Conservation (phyloP, 331 rosid species). For the Telfairia occidentalis region DNA sequence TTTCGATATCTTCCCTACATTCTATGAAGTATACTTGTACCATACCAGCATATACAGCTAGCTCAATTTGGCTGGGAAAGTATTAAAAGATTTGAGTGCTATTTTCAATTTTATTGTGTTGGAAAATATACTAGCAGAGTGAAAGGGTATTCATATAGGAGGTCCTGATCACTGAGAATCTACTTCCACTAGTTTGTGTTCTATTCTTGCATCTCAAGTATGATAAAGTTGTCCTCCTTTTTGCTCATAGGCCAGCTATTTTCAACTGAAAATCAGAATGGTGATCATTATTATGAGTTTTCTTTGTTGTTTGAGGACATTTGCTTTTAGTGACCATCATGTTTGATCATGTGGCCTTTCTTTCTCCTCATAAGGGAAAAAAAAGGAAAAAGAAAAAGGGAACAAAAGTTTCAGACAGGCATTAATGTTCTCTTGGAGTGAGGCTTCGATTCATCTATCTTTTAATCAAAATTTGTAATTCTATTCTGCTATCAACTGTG, state of each 20-base stretch:
- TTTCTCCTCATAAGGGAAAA: not conserved
- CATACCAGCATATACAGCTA: slow-evolving; percentile 7
- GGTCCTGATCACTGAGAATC: not conserved
- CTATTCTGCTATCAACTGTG: not conserved
- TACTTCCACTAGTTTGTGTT: slow-evolving; percentile 14
- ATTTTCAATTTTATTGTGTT: not conserved
- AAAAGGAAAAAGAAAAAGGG: not conserved
- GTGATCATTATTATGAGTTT: not conserved
- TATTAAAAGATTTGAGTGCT: not conserved
- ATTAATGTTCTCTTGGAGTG: slow-evolving; percentile 10
- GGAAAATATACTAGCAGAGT: slow-evolving; percentile 1
- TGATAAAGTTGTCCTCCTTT: slow-evolving; percentile 16
- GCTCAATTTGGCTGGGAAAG: slow-evolving; percentile 1
- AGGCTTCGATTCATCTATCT: not conserved
- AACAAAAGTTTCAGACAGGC: not conserved
- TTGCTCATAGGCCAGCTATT: slow-evolving; percentile 9
- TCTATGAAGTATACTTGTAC: slow-evolving; percentile 7
- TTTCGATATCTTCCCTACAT: slow-evolving; percentile 9
- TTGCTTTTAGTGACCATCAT: slow-evolving; percentile 20
- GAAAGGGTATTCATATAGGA: not conserved
- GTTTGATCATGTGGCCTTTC: slow-evolving; percentile 1
- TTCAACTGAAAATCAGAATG: not conserved
- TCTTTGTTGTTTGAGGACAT: slow-evolving; percentile 11
- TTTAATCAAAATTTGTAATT: not conserved
- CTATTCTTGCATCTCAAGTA: slow-evolving; percentile 23